phyloP scores from a whole-genome alignment of 129 eudicot genomes.

The Pittosporum tobira region DNA sequence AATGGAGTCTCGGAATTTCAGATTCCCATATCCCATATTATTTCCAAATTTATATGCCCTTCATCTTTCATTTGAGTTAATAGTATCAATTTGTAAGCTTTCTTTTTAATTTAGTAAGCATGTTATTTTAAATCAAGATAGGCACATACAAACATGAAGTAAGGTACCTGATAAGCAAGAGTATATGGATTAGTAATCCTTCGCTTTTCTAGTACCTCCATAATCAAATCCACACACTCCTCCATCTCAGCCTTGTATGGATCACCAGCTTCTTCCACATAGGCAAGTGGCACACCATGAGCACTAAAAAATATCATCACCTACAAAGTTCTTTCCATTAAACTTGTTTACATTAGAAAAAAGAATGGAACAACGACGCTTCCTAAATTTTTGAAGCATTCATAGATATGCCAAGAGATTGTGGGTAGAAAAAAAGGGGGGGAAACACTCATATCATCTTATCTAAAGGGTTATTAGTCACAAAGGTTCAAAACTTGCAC shows the following conservation, averaged over 20 bases:
- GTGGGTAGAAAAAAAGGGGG: too few species aligned
- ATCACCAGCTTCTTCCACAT: constrained; percentile 99
- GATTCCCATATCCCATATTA: neutral
- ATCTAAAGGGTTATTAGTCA: too few species aligned
- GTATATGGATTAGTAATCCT: constrained; percentile 55
- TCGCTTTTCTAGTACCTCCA: constrained; percentile 92
- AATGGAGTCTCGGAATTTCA: too few species aligned
- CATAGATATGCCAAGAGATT: too few species aligned
- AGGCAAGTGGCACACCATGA: constrained; percentile 95
- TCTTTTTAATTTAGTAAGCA: neutral
- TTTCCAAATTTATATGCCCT: neutral
- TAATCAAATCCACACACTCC: constrained; percentile 94
- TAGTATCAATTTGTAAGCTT: neutral
- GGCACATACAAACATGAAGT: neutral
- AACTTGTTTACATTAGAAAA: too few species aligned
- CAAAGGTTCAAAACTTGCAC: too few species aligned
- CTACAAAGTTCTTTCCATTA: constrained; percentile 25
- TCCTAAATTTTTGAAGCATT: too few species aligned
- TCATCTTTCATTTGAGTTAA: neutral
- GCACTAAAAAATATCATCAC: constrained; percentile 98
- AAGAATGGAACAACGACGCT: too few species aligned
- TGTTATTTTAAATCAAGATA: neutral
- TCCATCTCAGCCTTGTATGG: constrained; percentile 99
- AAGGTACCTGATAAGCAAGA: constrained; percentile 81
- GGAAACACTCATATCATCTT: too few species aligned